phyloP scores from a whole-genome alignment of 257 asterid genomes.

The Galeopsis tetrahit region DNA sequence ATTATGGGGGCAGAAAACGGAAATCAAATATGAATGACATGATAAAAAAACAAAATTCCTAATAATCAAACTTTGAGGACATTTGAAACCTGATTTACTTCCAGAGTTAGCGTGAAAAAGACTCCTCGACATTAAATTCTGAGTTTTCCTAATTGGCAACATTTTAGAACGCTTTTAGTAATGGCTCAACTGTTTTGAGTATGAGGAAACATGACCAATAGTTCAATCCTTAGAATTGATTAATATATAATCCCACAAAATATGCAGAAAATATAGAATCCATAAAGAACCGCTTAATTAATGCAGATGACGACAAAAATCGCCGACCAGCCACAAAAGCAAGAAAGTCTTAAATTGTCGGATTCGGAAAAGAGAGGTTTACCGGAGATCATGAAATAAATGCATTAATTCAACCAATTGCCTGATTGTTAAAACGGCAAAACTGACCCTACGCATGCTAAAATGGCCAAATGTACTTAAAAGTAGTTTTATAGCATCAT shows the following conservation, averaged over 20 bases:
- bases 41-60: neutral
- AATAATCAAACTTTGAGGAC: neutral
- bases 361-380: neutral
- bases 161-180: neutral
- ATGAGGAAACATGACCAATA: neutral
- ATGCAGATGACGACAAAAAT: slow-evolving; percentile 1
- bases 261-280: neutral
- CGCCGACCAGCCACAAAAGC: slow-evolving; percentile 4
- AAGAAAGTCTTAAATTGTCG: slow-evolving; percentile 1
- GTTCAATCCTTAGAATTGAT: neutral
- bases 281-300: neutral
- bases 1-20: neutral
- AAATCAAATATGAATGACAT: neutral
- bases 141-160: neutral
- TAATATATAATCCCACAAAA: neutral
- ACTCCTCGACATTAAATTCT: neutral
- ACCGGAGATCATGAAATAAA: neutral
- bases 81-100: neutral
- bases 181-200: neutral
- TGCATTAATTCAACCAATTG: slow-evolving; percentile 1
- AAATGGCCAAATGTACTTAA: neutral
- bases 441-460: neutral
- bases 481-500: neutral
- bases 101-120: neutral
- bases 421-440: neutral